Base-by-base conservation (phyloP, 495 filamentous ascomycete genomes). In the Sphaerosporella brunnea region DNA sequence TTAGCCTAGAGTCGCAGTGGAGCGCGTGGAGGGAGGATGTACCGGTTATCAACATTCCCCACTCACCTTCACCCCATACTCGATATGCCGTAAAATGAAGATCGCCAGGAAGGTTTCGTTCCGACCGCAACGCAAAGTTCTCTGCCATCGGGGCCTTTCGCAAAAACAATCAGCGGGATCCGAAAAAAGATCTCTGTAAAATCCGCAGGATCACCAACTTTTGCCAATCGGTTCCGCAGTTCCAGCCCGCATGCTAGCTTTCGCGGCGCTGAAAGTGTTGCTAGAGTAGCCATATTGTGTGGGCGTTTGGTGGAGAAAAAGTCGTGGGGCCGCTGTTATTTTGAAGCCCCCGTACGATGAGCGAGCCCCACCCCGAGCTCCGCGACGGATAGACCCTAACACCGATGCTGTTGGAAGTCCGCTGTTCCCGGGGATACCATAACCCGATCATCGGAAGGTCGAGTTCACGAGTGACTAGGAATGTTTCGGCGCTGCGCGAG, bases 91-190 rank as follows among this genome's bases (percentile, higher is more conserved):
- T 21, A 13, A 62, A 51, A 19, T 63, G 24, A 7, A 65, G 53
- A n/a, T 59, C 51, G 21, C 62, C 53, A 16, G 60, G 65, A 23
- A 64, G 65, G 4, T 46, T 41, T 20, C 59, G 49, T 45, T 60
- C 55, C 20, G 23, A 36, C 1, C 30, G 54, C 15, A 53, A 62
- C n/a, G 63, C 63, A 37, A 73, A 56, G 15, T 51, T 7, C 48
- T 72, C 70, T 24, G 68, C 67, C 68, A 72, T 71, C 30, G 70
- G 68, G 1, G 69, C 65, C 67, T 73, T n/a, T n/a, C n/a, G n/a
- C n/a, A n/a, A n/a, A n/a, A n/a, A 32, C 7, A 9, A 23, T 36
- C 37, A 23, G 35, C 51, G 16, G 28, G 16, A 36, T 21, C 23
- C 34, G 37, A 18, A 32, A 15, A 15, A 41, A n/a, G 20, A 34